phyloP scores from a whole-genome alignment of 2,329 filamentous ascomycete genomes.

The Fusarium oligoseptatum region DNA sequence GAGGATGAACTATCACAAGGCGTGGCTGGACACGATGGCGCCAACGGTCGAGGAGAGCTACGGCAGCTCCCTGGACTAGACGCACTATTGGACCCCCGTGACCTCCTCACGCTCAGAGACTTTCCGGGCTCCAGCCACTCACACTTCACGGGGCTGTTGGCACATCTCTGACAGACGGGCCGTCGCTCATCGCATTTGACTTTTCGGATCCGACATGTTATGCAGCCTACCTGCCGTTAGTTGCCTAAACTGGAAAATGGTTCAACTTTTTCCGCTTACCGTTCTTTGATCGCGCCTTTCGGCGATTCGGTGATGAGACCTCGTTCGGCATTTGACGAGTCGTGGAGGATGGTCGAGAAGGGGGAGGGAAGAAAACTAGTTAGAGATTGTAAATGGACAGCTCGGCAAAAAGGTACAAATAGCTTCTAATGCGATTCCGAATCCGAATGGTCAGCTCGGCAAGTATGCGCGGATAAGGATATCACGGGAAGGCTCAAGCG shows the following conservation, averaged over 20 bases:
- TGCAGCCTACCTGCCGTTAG: slow-evolving; percentile 21
- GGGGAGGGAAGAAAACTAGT: neutral
- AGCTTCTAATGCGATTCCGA: neutral
- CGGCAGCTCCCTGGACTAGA: neutral
- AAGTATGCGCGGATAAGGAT: neutral
- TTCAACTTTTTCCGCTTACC: slow-evolving; percentile 11
- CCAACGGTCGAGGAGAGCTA: slow-evolving; percentile 2
- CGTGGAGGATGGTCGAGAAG: neutral
- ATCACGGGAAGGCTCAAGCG: neutral
- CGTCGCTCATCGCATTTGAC: slow-evolving; percentile 41
- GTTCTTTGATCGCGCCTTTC: slow-evolving; percentile 39
- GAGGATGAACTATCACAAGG: neutral
- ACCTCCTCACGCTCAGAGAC: slow-evolving; percentile 17
- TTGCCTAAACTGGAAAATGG: neutral
- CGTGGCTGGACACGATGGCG: neutral
- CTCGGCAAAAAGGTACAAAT: slow-evolving; percentile 27
- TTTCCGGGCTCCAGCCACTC: slow-evolving; percentile 38
- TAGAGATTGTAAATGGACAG: slow-evolving; percentile 19
- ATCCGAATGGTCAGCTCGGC: neutral
- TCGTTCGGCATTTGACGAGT: slow-evolving; percentile 20
- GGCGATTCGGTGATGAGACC: slow-evolving; percentile 18
- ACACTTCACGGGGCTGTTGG: slow-evolving; percentile 33
- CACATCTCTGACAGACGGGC: slow-evolving; percentile 35
- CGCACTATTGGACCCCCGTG: neutral
- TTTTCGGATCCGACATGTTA: slow-evolving; percentile 42